Evolutionary conservation across 345 rosid species (phyloP).

Genomic region (Citrus trifoliata): DNA sequence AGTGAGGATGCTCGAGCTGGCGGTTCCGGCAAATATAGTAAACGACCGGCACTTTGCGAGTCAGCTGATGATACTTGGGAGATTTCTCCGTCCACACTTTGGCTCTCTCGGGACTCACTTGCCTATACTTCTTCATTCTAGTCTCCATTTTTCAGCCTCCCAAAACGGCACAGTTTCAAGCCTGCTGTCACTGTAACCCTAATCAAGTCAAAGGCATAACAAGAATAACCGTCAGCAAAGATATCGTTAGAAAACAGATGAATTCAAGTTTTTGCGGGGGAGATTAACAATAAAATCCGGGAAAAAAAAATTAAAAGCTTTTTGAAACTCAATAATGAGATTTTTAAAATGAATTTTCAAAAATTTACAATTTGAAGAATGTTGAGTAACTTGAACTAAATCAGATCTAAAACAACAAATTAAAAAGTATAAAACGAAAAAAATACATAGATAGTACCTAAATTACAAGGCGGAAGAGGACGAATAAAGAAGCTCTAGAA

Average conservation of each 20-base stretch:
- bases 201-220: background rate
- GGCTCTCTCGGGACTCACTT: conserved; percentile 91
- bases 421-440: background rate
- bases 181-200: background rate
- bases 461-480: background rate
- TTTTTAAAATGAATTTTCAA: background rate
- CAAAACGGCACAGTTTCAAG: background rate
- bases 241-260: background rate
- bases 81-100: conserved; percentile 96
- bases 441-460: background rate
- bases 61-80: conserved; percentile 76
- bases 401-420: background rate
- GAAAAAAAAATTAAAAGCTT: background rate
- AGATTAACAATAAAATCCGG: background rate
- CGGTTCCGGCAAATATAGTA: conserved; percentile 87
- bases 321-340: background rate
- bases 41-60: conserved; percentile 75
- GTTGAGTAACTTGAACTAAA: background rate
- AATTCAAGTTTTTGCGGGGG: background rate
- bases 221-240: background rate
- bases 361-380: background rate
- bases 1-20: conserved; percentile 98
- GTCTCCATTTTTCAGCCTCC: conserved; percentile 46
- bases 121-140: conserved; percentile 72
- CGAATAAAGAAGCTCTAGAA: background rate